These are phyloP conservation scores for Withania somnifera DNA, from an alignment of 305 asterid genomes.

Conservation along the genomic window DNA sequence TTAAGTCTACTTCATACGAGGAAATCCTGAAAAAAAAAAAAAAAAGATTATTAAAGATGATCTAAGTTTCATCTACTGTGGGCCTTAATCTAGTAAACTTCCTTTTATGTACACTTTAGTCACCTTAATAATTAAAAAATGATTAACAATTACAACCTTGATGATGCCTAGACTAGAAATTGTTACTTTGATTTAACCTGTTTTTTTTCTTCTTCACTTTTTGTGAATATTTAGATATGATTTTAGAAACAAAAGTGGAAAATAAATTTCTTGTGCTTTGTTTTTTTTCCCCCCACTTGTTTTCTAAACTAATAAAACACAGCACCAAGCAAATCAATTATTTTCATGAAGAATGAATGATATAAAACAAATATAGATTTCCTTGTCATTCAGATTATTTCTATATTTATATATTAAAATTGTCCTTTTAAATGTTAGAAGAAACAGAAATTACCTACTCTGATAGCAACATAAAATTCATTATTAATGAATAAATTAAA, in stretches of 20 bases:
- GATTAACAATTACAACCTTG: background rate
- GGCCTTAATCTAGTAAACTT: background rate
- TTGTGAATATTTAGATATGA: background rate
- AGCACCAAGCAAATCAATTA: background rate
- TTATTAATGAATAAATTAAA: background rate
- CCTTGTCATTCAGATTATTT: background rate
- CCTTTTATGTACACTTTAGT: background rate
- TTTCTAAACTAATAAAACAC: no score
- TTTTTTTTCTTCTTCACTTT: background rate
- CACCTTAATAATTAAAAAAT: background rate
- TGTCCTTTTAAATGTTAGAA: background rate
- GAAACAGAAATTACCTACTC: background rate
- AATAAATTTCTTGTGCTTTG: background rate
- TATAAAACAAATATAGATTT: background rate
- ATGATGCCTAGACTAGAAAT: background rate
- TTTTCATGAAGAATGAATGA: background rate
- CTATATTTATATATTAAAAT: background rate
- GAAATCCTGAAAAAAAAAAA: no score
- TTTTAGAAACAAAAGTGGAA: background rate
- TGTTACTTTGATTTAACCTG: background rate
- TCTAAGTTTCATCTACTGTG: background rate
- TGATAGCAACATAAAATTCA: background rate
- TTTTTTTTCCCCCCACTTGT: background rate
- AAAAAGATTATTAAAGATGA: background rate
- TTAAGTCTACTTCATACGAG: no score